These are phyloP conservation scores for Pleurotus tuoliensis DNA, from an alignment of 768 basidiomycete genomes.

Conservation along the genomic window DNA sequence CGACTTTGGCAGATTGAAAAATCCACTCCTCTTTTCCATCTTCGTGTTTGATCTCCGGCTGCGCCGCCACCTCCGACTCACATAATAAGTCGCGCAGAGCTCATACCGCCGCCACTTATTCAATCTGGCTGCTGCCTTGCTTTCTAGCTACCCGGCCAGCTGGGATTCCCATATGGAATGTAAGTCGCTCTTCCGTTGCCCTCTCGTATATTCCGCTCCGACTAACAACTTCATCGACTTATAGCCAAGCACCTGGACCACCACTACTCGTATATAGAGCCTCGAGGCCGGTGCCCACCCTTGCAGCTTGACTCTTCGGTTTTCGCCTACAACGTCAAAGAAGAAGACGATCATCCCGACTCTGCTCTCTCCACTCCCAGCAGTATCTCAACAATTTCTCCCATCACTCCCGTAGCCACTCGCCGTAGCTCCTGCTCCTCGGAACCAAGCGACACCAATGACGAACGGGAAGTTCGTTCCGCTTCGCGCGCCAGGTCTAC, in stretches of 20 bases:
- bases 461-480: slow-evolving; percentile 29
- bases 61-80: slow-evolving; percentile 4
- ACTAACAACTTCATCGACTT: neutral
- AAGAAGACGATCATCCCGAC: slow-evolving; percentile 16
- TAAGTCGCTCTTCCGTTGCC: slow-evolving; percentile 9
- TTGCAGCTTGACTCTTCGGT: slow-evolving; percentile 20
- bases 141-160: slow-evolving; percentile 14
- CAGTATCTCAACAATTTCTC: slow-evolving; percentile 24
- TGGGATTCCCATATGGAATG: slow-evolving; percentile 24
- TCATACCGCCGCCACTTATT: slow-evolving; percentile 8
- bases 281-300: slow-evolving; percentile 17
- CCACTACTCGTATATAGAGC: slow-evolving; percentile 16
- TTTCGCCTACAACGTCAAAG: slow-evolving; percentile 9
- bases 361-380: slow-evolving; percentile 20
- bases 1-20: slow-evolving; percentile 4
- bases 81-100: slow-evolving; percentile 4
- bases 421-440: slow-evolving; percentile 21
- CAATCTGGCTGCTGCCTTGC: slow-evolving; percentile 22
- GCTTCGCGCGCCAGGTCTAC: slow-evolving; percentile 29
- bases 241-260: slow-evolving; percentile 27
- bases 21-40: slow-evolving; percentile 7
- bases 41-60: slow-evolving; percentile 11
- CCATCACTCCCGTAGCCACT: slow-evolving; percentile 17
- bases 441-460: slow-evolving; percentile 23
- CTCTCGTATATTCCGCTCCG: neutral